These are phyloP conservation scores for Buxus sempervirens DNA, from an alignment of 164 flowering plant genomes.

Conservation along the genomic window DNA sequence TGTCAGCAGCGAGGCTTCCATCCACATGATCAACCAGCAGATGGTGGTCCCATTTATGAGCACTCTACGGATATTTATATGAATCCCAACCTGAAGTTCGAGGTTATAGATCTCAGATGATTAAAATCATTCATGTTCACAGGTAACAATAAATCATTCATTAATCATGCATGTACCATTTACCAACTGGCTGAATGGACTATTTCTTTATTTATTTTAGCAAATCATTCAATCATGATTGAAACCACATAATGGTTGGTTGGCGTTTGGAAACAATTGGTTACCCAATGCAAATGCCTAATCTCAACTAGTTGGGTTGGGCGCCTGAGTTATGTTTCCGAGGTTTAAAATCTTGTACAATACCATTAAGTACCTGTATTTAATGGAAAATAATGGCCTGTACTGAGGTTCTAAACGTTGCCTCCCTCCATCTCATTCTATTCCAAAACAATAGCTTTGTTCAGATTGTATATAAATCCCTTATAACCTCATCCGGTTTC, in stretches of 20 bases:
- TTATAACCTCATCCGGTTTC: too few relatives aligned
- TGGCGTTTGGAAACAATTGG: neutral
- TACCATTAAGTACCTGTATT: too few relatives aligned
- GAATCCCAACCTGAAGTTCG: slow-evolving; percentile 68
- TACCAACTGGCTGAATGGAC: neutral
- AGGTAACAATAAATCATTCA: slow-evolving; percentile 10
- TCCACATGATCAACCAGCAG: slow-evolving; percentile 71
- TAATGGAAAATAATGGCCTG: too few relatives aligned
- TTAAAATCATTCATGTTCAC: slow-evolving; percentile 1
- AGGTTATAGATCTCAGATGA: slow-evolving; percentile 89
- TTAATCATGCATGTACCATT: neutral
- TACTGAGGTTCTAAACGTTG: too few relatives aligned
- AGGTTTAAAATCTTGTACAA: too few relatives aligned
- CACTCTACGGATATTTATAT: slow-evolving; percentile 91
- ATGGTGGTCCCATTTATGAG: slow-evolving; percentile 85
- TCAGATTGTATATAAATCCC: too few relatives aligned
- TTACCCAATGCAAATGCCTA: neutral
- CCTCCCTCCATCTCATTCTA: too few relatives aligned
- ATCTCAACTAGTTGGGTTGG: too few relatives aligned
- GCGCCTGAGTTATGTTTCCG: too few relatives aligned
- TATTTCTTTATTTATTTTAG: too few relatives aligned
- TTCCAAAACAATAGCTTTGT: too few relatives aligned
- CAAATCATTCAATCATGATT: neutral
- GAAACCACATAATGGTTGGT: neutral
- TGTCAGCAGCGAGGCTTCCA: slow-evolving; percentile 94